Evolutionary conservation across 257 asterid species (phyloP).

Genomic region (Jaltomata sinuosa): DNA sequence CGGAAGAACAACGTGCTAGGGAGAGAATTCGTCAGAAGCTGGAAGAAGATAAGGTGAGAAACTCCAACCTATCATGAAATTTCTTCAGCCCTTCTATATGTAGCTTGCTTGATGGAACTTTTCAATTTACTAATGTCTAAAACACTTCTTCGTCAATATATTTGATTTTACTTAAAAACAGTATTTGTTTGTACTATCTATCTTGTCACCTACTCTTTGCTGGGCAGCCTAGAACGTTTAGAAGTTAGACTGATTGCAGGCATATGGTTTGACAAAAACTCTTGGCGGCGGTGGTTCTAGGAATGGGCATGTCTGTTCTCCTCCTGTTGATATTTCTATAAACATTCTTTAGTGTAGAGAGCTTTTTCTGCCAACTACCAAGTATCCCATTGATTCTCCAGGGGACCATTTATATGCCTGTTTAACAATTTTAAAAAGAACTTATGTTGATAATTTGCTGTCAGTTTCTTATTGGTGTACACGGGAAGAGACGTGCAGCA

Average conservation of each 20-base stretch:
- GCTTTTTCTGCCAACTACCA: neutral
- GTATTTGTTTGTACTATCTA: neutral
- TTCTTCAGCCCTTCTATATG: slow-evolving; percentile 1
- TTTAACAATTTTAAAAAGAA: too few relatives aligned
- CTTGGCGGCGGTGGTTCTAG: neutral
- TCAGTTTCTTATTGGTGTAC: neutral
- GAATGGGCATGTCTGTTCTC: neutral
- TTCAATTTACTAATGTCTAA: neutral
- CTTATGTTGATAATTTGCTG: neutral
- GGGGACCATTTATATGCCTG: too few relatives aligned
- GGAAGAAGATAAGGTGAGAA: slow-evolving; percentile 91
- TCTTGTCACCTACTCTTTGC: neutral
- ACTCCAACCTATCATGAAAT: neutral
- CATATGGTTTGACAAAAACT: neutral
- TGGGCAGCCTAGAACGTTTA: neutral
- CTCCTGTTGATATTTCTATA: neutral
- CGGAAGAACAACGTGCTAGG: slow-evolving; percentile 84
- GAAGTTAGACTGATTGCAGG: neutral
- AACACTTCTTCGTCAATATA: neutral
- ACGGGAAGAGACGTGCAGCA: neutral
- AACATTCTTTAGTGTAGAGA: neutral
- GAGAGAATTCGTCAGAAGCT: slow-evolving; percentile 90
- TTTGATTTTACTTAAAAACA: neutral
- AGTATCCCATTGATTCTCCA: neutral
- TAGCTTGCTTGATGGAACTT: neutral